Evolutionary conservation across 164 flowering plant genomes (phyloP).

Genomic region (Tetracentron sinense): DNA sequence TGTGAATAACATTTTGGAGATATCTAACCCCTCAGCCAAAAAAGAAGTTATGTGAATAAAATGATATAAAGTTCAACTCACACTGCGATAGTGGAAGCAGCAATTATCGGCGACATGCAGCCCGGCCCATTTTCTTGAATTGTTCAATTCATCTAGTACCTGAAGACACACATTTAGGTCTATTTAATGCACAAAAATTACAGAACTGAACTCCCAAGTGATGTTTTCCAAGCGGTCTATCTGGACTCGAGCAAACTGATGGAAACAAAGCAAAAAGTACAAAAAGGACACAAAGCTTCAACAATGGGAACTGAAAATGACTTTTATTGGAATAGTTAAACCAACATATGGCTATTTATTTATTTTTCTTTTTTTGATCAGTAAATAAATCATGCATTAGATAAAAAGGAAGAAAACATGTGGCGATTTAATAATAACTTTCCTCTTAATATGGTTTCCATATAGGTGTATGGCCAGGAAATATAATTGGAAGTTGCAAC

Average conservation of each 20-base stretch:
- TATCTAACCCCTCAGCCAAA: too few species aligned
- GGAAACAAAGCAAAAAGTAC: background rate
- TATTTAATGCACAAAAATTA: slow-evolving; percentile 2
- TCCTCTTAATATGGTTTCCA: background rate
- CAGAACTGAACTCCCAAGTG: background rate
- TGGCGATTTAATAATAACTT: background rate
- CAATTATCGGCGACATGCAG: slow-evolving; percentile 83
- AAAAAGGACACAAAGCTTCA: background rate
- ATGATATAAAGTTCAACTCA: slow-evolving; percentile 40
- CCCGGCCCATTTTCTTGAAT: slow-evolving; percentile 70
- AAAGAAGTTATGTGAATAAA: too few species aligned
- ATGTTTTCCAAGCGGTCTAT: background rate
- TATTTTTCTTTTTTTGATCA: too few species aligned
- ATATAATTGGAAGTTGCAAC: background rate
- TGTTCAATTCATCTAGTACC: slow-evolving; percentile 54
- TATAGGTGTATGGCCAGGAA: background rate
- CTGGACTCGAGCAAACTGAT: background rate
- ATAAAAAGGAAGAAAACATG: too few species aligned
- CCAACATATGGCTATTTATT: too few species aligned
- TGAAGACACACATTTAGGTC: slow-evolving; percentile 18
- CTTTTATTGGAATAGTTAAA: background rate
- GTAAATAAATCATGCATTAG: too few species aligned
- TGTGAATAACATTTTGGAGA: too few species aligned
- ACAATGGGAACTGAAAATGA: background rate
- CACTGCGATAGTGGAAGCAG: slow-evolving; percentile 86